Evolutionary conservation across 2,329 filamentous ascomycete species (phyloP).

Genomic region (Colletotrichum tanaceti): DNA sequence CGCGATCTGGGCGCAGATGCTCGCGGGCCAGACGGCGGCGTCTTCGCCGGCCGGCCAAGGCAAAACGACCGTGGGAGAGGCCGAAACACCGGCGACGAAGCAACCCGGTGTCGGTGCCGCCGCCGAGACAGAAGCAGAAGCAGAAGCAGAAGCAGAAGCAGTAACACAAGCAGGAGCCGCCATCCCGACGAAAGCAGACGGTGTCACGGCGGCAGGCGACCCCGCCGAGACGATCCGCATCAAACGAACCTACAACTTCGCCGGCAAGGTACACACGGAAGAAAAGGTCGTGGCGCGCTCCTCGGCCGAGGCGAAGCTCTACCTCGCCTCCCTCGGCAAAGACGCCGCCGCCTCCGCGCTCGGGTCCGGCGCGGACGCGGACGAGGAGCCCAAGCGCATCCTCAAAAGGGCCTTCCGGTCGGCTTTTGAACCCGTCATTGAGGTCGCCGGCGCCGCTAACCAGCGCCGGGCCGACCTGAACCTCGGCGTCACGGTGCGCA

Average conservation of each 20-base stretch:
- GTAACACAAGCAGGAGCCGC: no score
- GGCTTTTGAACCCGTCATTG: slow-evolving; percentile 68
- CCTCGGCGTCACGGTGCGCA: slow-evolving; percentile 63
- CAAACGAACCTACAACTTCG: slow-evolving; percentile 79
- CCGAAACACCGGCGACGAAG: slow-evolving; percentile 1
- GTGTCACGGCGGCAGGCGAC: slow-evolving; percentile 43
- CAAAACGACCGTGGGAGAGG: slow-evolving; percentile 34
- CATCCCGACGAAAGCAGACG: slow-evolving; percentile 27
- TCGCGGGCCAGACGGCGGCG: slow-evolving; percentile 51
- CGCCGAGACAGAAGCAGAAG: slow-evolving; percentile 12
- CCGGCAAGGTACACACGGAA: slow-evolving; percentile 77
- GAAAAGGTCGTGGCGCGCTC: slow-evolving; percentile 75
- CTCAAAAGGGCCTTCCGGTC: slow-evolving; percentile 71
- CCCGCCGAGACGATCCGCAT: slow-evolving; percentile 67
- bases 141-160: slow-evolving; percentile 31
- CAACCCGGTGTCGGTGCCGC: slow-evolving; percentile 1
- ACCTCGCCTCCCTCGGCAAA: slow-evolving; percentile 64
- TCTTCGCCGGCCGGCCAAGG: slow-evolving; percentile 18
- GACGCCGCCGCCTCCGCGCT: slow-evolving; percentile 43
- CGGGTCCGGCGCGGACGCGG: slow-evolving; percentile 32
- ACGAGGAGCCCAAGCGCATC: slow-evolving; percentile 52
- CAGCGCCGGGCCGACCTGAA: slow-evolving; percentile 69
- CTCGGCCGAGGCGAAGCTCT: slow-evolving; percentile 74
- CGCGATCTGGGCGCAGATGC: slow-evolving; percentile 76
- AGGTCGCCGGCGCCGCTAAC: slow-evolving; percentile 51